phyloP scores from a whole-genome alignment of 768 basidiomycete genomes.

The Hygrophoropsis aurantiaca region DNA sequence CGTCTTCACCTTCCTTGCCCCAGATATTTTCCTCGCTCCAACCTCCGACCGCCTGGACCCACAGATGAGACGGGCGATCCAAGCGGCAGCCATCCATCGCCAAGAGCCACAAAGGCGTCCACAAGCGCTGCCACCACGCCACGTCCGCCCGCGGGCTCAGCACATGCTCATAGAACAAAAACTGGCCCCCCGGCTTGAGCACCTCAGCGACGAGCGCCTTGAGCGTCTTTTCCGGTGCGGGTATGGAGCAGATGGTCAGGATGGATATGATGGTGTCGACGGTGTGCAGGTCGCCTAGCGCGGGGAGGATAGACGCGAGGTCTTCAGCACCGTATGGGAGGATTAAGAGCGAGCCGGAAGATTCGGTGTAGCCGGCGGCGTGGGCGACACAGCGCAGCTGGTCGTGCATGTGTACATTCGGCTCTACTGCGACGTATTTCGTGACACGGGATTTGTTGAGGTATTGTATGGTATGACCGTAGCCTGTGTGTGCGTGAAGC shows the following conservation, averaged over 20 bases:
- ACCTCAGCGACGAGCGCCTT: conserved; percentile 45
- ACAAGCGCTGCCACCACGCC: conserved; percentile 71
- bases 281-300: conserved; percentile 31
- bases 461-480: conserved; percentile 64
- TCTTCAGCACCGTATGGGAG: conserved; percentile 68
- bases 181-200: conserved; percentile 61
- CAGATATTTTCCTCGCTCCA: conserved; percentile 47
- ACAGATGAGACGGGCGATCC: conserved; percentile 53
- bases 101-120: conserved; percentile 67
- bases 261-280: conserved; percentile 67
- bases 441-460: conserved; percentile 54
- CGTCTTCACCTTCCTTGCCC: conserved; percentile 50
- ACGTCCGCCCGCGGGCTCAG: conserved; percentile 50
- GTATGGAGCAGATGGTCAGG: conserved; percentile 66
- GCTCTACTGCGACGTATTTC: conserved; percentile 72
- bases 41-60: conserved; percentile 42
- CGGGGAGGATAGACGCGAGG: conserved; percentile 43
- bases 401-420: conserved; percentile 64
- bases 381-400: conserved; percentile 50
- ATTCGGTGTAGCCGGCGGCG: conserved; percentile 52
- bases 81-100: conserved; percentile 65
- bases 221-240: conserved; percentile 51
- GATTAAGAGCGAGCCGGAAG: conserved; percentile 53
- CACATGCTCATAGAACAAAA: conserved; percentile 76
- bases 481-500: conserved; percentile 37